phyloP scores from a whole-genome alignment of 2,329 filamentous ascomycete species.

The Arthrobotrys sphaeroides region DNA sequence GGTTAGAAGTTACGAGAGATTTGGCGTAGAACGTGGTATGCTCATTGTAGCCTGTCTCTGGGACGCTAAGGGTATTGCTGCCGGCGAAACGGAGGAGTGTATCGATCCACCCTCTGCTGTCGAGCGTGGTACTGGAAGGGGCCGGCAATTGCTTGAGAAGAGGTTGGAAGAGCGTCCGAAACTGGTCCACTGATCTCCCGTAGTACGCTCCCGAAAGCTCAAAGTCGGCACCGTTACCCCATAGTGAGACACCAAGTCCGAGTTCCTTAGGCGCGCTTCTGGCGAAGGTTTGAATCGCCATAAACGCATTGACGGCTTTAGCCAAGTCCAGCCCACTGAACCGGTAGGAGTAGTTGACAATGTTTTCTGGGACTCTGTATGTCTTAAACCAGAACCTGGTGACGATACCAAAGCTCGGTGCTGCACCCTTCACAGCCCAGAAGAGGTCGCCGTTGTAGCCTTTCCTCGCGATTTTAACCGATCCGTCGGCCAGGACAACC shows the following conservation, averaged over 20 bases:
- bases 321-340: conserved; percentile 60
- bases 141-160: conserved; percentile 27
- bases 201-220: conserved; percentile 52
- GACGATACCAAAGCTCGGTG: conserved; percentile 63
- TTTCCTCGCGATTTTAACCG: conserved; percentile 53
- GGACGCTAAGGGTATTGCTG: conserved; percentile 20
- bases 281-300: conserved; percentile 55
- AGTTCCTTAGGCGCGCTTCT: conserved; percentile 56
- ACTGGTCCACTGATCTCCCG: conserved; percentile 24
- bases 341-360: conserved; percentile 59
- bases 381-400: conserved; percentile 62
- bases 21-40: conserved; percentile 48
- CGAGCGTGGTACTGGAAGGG: background rate
- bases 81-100: conserved; percentile 50
- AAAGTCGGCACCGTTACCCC: conserved; percentile 28
- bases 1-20: conserved; percentile 38
- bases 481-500: conserved; percentile 62
- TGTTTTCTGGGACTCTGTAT: conserved; percentile 60
- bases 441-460: conserved; percentile 62
- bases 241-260: conserved; percentile 55
- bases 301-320: conserved; percentile 61
- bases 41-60: conserved; percentile 45
- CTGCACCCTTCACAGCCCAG: conserved; percentile 64
- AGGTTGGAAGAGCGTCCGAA: conserved; percentile 26
- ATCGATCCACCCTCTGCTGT: conserved; percentile 44